Conservation (phyloP, 805 yeast genomes). For the Saccharomycopsis selenospora region DNA sequence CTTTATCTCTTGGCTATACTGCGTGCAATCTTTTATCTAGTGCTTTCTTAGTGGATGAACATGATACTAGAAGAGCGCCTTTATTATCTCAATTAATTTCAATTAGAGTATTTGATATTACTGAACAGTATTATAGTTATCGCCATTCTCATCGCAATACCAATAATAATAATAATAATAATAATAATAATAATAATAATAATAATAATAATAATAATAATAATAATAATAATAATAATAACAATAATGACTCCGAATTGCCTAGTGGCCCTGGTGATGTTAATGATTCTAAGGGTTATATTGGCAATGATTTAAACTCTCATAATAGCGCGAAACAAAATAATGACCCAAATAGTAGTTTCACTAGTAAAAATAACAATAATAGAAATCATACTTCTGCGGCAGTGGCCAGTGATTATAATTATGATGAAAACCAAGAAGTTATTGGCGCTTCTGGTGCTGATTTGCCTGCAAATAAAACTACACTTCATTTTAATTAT, state of each 20-base stretch:
- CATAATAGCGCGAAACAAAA: not conserved
- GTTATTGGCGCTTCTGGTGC: too few relatives aligned
- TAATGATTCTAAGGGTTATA: not conserved
- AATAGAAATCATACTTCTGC: not conserved
- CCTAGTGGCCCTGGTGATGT: not conserved
- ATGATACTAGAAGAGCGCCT: slow-evolving; percentile 74
- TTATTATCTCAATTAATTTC: slow-evolving; percentile 67
- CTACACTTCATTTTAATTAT: not conserved
- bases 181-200: slow-evolving; percentile 31
- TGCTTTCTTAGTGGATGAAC: slow-evolving; percentile 67
- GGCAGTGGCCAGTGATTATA: too few relatives aligned
- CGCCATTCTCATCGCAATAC: not conserved
- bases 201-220: slow-evolving; percentile 5
- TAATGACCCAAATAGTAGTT: not conserved
- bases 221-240: not conserved
- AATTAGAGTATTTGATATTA: slow-evolving; percentile 48
- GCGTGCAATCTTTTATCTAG: slow-evolving; percentile 71
- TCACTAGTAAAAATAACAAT: not conserved
- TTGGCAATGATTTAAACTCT: not conserved
- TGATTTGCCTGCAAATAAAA: not conserved
- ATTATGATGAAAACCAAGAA: not conserved
- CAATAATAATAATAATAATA: slow-evolving; percentile 21
- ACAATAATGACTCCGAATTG: not conserved
- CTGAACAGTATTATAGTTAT: slow-evolving; percentile 26
- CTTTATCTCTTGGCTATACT: slow-evolving; percentile 62